A percentile compares a stretch with the other conserved stretches of the same genome.
Conservation (phyloP, 2,329 filamentous ascomycete species). For the Phaeophleospora eucalypticola region DNA sequence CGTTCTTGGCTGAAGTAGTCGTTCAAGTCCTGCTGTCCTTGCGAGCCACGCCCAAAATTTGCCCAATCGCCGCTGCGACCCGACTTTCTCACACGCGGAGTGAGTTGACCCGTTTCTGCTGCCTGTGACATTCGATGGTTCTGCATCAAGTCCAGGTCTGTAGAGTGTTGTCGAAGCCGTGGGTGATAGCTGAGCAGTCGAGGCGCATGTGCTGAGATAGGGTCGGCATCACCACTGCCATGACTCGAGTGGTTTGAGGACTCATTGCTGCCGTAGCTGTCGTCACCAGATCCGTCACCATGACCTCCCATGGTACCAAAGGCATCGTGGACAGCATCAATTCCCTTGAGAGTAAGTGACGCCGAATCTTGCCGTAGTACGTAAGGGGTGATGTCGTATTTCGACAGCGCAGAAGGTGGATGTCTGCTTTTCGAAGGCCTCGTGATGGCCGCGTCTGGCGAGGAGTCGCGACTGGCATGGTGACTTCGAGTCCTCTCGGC, state of each 20-base stretch:
- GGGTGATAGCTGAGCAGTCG: constrained; percentile 17
- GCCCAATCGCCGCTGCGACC: constrained; percentile 17
- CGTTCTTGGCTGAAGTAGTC: constrained; percentile 12
- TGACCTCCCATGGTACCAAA: constrained; percentile 20
- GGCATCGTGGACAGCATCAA: constrained; percentile 27
- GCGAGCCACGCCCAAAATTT: constrained; percentile 6
- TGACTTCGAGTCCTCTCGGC: constrained; percentile 32
- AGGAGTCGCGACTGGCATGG: constrained; percentile 16
- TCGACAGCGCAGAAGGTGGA: constrained; percentile 35
- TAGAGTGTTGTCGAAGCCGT: constrained; percentile 20
- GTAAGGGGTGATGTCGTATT: constrained; percentile 36
- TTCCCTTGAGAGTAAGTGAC: constrained; percentile 29
- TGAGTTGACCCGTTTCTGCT: constrained; percentile 48
- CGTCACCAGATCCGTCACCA: constrained; percentile 4
- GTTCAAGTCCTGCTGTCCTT: neutral
- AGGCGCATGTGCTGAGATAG: constrained; percentile 27
- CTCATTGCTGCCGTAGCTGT: constrained; percentile 17
- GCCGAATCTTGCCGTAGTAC: constrained; percentile 32
- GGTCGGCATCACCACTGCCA: constrained; percentile 21
- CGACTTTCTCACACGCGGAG: constrained; percentile 23
- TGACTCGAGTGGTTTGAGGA: constrained; percentile 21
- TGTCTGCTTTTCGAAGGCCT: constrained; percentile 25
- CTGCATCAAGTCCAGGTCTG: constrained; percentile 38
- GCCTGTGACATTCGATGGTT: constrained; percentile 48
- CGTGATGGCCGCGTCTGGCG: constrained; percentile 12